Base-by-base conservation (phyloP, 1,284 basidiomycete species). In the Ustilago sp. region DNA sequence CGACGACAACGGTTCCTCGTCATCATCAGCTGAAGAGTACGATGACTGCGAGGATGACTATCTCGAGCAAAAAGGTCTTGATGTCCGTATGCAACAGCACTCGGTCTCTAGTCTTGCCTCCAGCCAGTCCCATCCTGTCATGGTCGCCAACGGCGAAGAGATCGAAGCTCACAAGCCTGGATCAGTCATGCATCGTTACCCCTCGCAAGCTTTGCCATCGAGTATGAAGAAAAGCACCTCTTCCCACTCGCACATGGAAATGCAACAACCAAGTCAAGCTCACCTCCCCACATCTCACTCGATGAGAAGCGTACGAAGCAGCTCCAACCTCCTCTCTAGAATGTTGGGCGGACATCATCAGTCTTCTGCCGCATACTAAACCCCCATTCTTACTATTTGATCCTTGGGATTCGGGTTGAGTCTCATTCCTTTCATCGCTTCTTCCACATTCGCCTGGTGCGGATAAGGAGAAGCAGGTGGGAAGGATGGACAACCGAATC, bases 1-100 rank as follows among this genome's bases (percentile, higher is more conserved):
- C 34, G 84, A 85, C 53, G 83, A 85, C 78, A 84, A 84, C 19
- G 83, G 83, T 48, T 83, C 82, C 8, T 79, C 81, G 9, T 75
- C 80, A 15, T 84, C 83, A 5, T 84, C 83, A 23, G 76, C 82
- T 1, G 83, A 82, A 53, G 82, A 83, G 55, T 80, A 82, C 62
- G 80, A 83, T 47, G 77, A 82, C 59, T 81, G 83, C 68, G 82
- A 83, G 39, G 72, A 83, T 41, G 80, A 84, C 64, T 68, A 74
- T 63, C 54, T 73, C n/a, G 78, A 83, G 62, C 69, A 80, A 36
- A 71, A 77, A 50, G 74, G 77, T 8, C 70, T 79, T 38, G 63
- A 79, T 35, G 74, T 71, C 19, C 71, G 74, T 36, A 74, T 78
- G 66, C 72, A 74, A 66, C 62, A 79, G 61, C 65, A 78, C 32